Conservation (phyloP, 2,329 filamentous ascomycete genomes). For the Colletotrichum godetiae region DNA sequence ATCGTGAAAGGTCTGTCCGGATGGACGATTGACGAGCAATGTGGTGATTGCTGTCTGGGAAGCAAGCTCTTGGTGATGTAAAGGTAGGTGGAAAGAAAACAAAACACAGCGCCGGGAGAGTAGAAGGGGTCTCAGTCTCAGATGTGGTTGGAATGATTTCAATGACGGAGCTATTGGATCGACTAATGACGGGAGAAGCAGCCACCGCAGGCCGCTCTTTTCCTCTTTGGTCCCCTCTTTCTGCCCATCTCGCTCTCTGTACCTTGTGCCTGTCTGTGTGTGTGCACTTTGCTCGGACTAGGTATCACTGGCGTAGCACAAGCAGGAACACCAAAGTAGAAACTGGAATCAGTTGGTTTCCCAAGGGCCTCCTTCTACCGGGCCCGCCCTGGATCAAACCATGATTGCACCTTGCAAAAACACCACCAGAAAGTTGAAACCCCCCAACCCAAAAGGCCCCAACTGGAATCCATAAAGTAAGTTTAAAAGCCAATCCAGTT, state of each 20-base stretch:
- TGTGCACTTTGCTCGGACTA: not conserved
- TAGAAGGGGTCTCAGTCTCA: not conserved
- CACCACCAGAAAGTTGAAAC: not conserved
- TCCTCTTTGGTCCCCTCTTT: not conserved
- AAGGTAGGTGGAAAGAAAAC: not conserved
- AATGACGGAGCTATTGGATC: constrained; percentile 10
- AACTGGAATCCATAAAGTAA: not conserved
- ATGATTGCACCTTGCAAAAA: not conserved
- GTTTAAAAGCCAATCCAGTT: constrained; percentile 7
- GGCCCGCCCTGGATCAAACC: not conserved
- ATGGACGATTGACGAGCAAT: not conserved
- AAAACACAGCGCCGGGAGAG: not conserved
- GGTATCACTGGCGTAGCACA: not conserved
- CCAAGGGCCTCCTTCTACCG: not conserved
- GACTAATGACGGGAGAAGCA: not conserved
- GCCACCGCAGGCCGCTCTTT: not conserved
- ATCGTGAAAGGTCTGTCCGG: not conserved
- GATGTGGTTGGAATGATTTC: not conserved
- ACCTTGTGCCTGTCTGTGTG: not conserved
- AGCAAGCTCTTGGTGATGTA: not conserved
- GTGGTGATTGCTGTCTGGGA: not conserved
- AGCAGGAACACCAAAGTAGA: not conserved
- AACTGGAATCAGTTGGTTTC: no score
- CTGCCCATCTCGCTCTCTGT: not conserved
- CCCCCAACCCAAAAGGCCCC: not conserved